Percentiles rank a stretch among this genome's conserved stretches.
phyloP scores from a whole-genome alignment of 2,329 filamentous ascomycete genomes.

The Tolypocladium endophyticum region DNA sequence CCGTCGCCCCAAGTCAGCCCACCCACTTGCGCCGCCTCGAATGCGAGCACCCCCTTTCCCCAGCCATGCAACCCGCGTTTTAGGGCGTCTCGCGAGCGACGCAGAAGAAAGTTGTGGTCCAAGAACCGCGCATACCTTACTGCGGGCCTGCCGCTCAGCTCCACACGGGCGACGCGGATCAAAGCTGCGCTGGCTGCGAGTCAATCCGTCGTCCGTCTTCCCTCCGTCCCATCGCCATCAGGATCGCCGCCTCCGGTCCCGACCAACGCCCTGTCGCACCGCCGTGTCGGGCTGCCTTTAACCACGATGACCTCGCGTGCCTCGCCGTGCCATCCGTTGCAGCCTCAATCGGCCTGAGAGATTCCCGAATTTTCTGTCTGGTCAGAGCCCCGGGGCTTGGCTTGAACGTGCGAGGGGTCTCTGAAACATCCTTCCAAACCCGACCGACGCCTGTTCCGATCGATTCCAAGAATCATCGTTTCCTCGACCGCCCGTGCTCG shows the following conservation, averaged over 20 bases:
- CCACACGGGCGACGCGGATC: neutral
- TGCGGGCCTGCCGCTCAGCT: neutral
- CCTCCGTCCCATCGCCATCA: neutral
- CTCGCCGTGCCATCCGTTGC: slow-evolving; percentile 10
- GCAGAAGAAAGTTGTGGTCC: neutral
- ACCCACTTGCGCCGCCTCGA: neutral
- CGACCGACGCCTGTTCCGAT: slow-evolving; percentile 6
- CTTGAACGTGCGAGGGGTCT: slow-evolving; percentile 12
- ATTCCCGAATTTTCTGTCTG: slow-evolving; percentile 4
- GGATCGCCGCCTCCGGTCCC: neutral
- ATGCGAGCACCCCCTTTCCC: neutral
- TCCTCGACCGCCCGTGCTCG: slow-evolving; percentile 3
- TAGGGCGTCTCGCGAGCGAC: neutral
- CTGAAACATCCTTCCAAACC: slow-evolving; percentile 18
- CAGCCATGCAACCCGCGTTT: slow-evolving; percentile 2
- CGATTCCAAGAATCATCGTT: slow-evolving; percentile 7
- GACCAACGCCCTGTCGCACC: neutral
- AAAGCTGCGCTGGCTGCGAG: neutral
- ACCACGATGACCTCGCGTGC: slow-evolving; percentile 20
- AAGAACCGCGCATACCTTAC: neutral
- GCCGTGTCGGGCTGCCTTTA: slow-evolving; percentile 1
- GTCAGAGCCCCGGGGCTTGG: slow-evolving; percentile 12
- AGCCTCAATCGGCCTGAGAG: slow-evolving; percentile 20
- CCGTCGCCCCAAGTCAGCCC: neutral
- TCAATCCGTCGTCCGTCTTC: neutral